Base-by-base conservation (phyloP, 768 basidiomycete species). In the Mycena metata region DNA sequence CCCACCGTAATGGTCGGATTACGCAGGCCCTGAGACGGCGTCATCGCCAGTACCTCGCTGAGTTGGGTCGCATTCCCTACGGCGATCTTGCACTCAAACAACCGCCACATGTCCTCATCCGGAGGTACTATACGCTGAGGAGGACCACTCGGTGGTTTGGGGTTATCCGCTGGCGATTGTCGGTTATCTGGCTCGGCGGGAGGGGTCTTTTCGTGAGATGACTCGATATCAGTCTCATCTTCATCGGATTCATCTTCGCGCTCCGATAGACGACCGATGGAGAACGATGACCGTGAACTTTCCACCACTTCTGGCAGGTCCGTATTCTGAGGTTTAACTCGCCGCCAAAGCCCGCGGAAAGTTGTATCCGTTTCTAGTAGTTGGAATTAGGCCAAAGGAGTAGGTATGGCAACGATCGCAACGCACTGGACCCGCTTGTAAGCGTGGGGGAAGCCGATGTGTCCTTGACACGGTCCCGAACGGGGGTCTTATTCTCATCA, bases 81-180 rank as follows among this genome's bases (percentile, higher is more conserved):
- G 3, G 91, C 95, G 42, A 95, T 89, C 64, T 88, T 90, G 78
- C 95, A 95, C 76, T 97, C 96, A 70, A 93, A 89, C 56, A 97
- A 78, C 19, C 93, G 84, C 15, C 91, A 84, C 51, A 95, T 92
- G 73, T 96, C 94, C 72, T 96, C 95, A 47, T 96, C 94, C 23
- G 80, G 86, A 0, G 94, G 90, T 39, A 96, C 39, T 4, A 39
- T 39, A 39, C 11, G 11, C 39, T 10, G 39, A 39, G 39, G 39
- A 9, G 39, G 9, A 4, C 39, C 15, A 10, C 39, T 39, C 11
- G 11, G 5, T 39, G 15, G 9, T 15, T 39, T 39, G 5, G 2
- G 3, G 10, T 15, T 15, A 39, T 39, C 39, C 11, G 15, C 11
- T 39, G 9, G 39, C 39, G 11, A 15, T 39, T 10, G 5, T 39